These are phyloP conservation scores for Xylaria grammica DNA, from an alignment of 495 filamentous ascomycete genomes.

Conservation along the genomic window DNA sequence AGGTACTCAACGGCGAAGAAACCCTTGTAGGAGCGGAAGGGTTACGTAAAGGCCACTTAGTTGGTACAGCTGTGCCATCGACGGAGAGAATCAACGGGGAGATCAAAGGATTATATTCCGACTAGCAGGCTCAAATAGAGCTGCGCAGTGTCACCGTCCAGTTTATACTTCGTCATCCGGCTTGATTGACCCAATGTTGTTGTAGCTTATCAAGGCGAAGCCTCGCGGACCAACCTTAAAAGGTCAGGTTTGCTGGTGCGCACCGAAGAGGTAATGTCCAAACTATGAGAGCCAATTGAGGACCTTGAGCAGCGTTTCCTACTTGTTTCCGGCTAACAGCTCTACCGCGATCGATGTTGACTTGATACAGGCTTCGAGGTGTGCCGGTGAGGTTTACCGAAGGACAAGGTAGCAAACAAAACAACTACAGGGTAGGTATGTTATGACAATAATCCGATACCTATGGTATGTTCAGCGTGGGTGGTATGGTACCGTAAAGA, in stretches of 20 bases:
- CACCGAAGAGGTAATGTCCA: not conserved
- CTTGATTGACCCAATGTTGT: not conserved
- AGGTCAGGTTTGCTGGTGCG: not conserved
- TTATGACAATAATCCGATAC: not conserved
- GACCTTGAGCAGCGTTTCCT: not conserved
- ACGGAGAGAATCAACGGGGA: not conserved
- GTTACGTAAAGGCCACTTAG: not conserved
- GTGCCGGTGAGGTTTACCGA: not conserved
- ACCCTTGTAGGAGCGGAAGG: not conserved
- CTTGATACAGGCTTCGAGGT: not conserved
- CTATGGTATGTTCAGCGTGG: not conserved
- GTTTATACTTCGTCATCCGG: not conserved
- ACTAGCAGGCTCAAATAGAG: not conserved
- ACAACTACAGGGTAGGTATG: slow-evolving; percentile 1
- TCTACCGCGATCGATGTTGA: not conserved
- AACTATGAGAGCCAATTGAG: slow-evolving; percentile 14
- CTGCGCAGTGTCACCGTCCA: not conserved
- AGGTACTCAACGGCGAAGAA: not conserved
- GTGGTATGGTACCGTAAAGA: not conserved
- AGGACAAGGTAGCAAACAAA: not conserved
- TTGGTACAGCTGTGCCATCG: slow-evolving; percentile 7
- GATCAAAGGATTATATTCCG: not conserved
- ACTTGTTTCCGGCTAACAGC: not conserved
- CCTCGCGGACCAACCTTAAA: not conserved
- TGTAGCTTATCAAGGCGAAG: not conserved